A percentile compares a stretch with the other conserved stretches of the same genome.
Evolutionary conservation across 495 filamentous ascomycete species (phyloP).

Genomic region (Penicillium maclennaniae): DNA sequence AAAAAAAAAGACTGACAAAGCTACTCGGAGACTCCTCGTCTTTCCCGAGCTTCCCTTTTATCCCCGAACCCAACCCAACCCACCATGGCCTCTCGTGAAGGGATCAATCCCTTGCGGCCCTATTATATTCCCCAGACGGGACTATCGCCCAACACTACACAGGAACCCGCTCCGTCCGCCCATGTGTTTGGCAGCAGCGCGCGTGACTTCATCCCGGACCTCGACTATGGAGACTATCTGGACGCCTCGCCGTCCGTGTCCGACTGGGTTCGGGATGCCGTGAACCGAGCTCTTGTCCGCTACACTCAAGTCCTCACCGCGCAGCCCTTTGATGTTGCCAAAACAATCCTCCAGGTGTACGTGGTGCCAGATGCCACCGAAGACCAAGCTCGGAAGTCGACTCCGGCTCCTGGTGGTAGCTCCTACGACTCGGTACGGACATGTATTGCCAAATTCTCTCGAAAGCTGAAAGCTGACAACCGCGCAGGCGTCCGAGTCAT

Average conservation of each 20-base stretch:
- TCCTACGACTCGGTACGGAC: constrained; percentile 36
- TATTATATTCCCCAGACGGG: constrained; percentile 86
- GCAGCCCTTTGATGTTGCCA: constrained; percentile 97
- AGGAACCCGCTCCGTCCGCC: constrained; percentile 43
- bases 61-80: constrained; percentile 11
- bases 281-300: constrained; percentile 80
- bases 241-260: constrained; percentile 71
- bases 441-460: background rate
- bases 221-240: constrained; percentile 87
- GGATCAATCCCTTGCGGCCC: constrained; percentile 85
- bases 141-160: constrained; percentile 29
- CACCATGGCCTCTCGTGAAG: constrained; percentile 49
- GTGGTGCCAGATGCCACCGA: constrained; percentile 40
- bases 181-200: constrained; percentile 66
- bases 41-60: constrained; percentile 21
- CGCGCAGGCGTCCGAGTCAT: constrained; percentile 42
- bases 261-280: constrained; percentile 63
- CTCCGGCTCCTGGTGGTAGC: constrained; percentile 27
- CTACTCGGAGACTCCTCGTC: constrained; percentile 15
- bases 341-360: constrained; percentile 83
- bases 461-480: constrained; percentile 8
- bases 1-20: constrained; percentile 29
- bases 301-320: constrained; percentile 79
- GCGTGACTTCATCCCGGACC: constrained; percentile 76
- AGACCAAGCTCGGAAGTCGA: constrained; percentile 30